Evolutionary conservation across 108 stramenopile species (phyloP).

Genomic region (Aurantiochytrium sp.): DNA sequence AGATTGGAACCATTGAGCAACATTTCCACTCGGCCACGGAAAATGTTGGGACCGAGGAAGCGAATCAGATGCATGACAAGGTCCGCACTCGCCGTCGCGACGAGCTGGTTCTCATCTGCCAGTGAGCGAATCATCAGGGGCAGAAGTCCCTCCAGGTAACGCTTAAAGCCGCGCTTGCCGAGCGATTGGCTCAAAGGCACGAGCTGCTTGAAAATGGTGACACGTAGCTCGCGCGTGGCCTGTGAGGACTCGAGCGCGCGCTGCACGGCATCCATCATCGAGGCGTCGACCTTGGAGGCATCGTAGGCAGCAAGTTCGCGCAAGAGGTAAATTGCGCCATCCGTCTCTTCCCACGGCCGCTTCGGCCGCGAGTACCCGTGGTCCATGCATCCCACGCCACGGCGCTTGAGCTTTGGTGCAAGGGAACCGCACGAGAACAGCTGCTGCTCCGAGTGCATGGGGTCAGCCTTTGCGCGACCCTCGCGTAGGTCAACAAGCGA

Average conservation of each 20-base stretch:
- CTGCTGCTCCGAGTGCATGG: conserved; percentile 64
- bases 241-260: conserved; percentile 9
- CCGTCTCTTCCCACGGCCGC: conserved; percentile 86
- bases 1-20: neutral
- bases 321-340: conserved; percentile 83
- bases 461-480: neutral
- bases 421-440: conserved; percentile 81
- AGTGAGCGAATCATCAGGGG: conserved; percentile 8
- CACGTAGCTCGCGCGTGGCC: conserved; percentile 16
- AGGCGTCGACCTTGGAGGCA: conserved; percentile 5
- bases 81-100: neutral
- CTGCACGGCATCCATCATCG: conserved; percentile 27
- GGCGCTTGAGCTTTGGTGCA: conserved; percentile 84
- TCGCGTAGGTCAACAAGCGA: neutral
- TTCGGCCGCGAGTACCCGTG: conserved; percentile 73
- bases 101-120: neutral
- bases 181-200: conserved; percentile 28
- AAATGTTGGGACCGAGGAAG: neutral
- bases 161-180: conserved; percentile 36
- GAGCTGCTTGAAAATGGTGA: conserved; percentile 37
- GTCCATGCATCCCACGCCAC: conserved; percentile 70
- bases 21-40: neutral
- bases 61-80: neutral
- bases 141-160: conserved; percentile 31
- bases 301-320: conserved; percentile 27